Percentiles rank a stretch among this genome's conserved stretches.
phyloP scores from a whole-genome alignment of 2,329 filamentous ascomycete species.

The Apiospora malaysiana region DNA sequence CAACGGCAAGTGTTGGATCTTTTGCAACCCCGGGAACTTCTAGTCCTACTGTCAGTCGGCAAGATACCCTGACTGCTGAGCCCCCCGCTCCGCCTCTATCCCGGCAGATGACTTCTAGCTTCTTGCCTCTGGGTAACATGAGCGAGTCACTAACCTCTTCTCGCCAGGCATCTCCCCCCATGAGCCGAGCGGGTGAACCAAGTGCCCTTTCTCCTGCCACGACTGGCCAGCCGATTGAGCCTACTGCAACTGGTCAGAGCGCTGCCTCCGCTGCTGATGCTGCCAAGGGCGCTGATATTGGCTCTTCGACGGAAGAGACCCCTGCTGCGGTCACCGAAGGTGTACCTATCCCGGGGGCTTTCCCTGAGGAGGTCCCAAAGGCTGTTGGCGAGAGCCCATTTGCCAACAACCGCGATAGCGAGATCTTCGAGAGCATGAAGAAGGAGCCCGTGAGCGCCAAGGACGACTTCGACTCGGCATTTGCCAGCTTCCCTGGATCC shows the following conservation, averaged over 20 bases:
- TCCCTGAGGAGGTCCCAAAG: conserved; percentile 51
- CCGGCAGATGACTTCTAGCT: conserved; percentile 77
- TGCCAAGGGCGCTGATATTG: conserved; percentile 37
- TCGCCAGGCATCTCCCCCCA: conserved; percentile 76
- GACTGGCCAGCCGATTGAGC: conserved; percentile 46
- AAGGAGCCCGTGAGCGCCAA: conserved; percentile 67
- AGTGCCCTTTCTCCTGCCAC: conserved; percentile 34
- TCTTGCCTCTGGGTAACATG: conserved; percentile 72
- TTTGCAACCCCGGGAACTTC: conserved; percentile 62
- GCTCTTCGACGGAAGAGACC: conserved; percentile 33
- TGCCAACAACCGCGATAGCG: conserved; percentile 42
- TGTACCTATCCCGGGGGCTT: conserved; percentile 55
- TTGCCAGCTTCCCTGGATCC: conserved; percentile 72
- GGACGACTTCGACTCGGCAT: conserved; percentile 85
- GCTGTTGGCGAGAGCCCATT: conserved; percentile 35
- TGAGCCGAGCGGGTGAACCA: conserved; percentile 60
- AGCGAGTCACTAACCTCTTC: conserved; percentile 77
- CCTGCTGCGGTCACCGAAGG: conserved; percentile 35
- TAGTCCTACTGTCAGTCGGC: conserved; percentile 68
- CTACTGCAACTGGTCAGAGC: conserved; percentile 44
- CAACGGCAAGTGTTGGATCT: conserved; percentile 57
- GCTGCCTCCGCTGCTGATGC: conserved; percentile 41
- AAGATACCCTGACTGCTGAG: conserved; percentile 62
- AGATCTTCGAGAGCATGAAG: conserved; percentile 58
- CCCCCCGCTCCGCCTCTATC: conserved; percentile 72